These are phyloP conservation scores for Manihot esculenta DNA, from an alignment of 441 rosid genomes.

Conservation along the genomic window DNA sequence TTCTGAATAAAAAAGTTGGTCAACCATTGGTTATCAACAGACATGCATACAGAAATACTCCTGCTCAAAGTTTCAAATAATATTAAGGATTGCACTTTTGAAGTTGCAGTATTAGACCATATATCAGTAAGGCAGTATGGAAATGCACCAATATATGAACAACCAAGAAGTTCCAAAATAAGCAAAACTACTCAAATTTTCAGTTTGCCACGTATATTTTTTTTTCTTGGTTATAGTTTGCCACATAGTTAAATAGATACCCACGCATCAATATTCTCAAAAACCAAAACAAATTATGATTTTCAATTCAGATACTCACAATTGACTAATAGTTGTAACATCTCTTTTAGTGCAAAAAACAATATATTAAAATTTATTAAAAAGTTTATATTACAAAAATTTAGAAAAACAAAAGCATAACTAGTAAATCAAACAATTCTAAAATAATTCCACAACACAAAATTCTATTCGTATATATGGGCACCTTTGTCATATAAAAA, in stretches of 20 bases:
- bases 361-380: no score
- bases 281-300: not conserved
- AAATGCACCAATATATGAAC: no score
- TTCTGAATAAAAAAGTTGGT: not conserved
- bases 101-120: no score
- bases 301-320: not conserved
- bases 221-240: no score
- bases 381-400: not conserved
- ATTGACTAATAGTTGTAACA: not conserved
- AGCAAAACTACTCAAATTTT: not conserved
- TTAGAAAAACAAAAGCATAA: not conserved
- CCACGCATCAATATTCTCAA: no score
- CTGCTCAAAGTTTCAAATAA: not conserved
- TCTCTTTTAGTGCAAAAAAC: not conserved
- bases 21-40: conserved; percentile 3
- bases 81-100: no score
- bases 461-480: not conserved
- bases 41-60: not conserved
- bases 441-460: not conserved
- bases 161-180: not conserved
- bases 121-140: no score
- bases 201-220: not conserved
- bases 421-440: not conserved
- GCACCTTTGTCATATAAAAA: not conserved
- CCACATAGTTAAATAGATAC: not conserved